Base-by-base conservation (phyloP, 805 yeast genomes). In the Metschnikowia rubicola region DNA sequence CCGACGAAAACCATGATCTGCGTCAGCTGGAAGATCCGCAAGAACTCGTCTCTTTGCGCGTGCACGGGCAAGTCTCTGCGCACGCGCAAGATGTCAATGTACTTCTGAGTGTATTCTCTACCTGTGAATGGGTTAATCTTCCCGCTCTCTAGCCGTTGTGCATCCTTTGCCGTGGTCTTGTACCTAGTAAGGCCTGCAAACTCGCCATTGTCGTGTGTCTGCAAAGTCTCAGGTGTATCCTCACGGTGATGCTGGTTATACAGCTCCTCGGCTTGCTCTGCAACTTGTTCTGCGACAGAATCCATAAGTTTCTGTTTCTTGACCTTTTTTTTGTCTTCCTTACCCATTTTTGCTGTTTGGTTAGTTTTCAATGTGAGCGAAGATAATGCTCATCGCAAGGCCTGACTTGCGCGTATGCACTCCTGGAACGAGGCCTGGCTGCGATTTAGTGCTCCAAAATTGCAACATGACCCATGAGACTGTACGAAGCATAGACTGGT, bases 1-100 rank as follows among this genome's bases (percentile, higher is more conserved):
- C 99, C 99, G 43, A 94, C 98, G 67, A 94, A 89, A 33, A 92
- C 98, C 95, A 94, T 86, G 63, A 92, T 87, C 69, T 92, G 99
- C 34, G 92, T 83, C 17, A 78, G 71, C 53, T 92, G 98, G 68
- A 86, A 94, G 48, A 88, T 81, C 54, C 78, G 75, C 48, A 94
- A 76, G 65, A 94, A 94, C 68, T 92, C 96, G 44, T 81, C 86
- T 64, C 98, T 78, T 68, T 94, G 97, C 29, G 90, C 81, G 68
- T 92, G 96, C 17, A 94, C 98, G 2, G 99, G 99, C 51, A 94
- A 75, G 52, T 88, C 86, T 55, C 96, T 79, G 68, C 99, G 81
- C 26, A 75, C 78, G 58, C 80, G 81, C 51, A 94, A 73, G 51
- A 94, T 94, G 52, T 81, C 87, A 56, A 82, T 78, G 66, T 94